A percentile compares a stretch with the other conserved stretches of the same genome.
These are phyloP conservation scores for Medakamo hakoo DNA, from an alignment of 139 green algal species.

Conservation along the genomic window DNA sequence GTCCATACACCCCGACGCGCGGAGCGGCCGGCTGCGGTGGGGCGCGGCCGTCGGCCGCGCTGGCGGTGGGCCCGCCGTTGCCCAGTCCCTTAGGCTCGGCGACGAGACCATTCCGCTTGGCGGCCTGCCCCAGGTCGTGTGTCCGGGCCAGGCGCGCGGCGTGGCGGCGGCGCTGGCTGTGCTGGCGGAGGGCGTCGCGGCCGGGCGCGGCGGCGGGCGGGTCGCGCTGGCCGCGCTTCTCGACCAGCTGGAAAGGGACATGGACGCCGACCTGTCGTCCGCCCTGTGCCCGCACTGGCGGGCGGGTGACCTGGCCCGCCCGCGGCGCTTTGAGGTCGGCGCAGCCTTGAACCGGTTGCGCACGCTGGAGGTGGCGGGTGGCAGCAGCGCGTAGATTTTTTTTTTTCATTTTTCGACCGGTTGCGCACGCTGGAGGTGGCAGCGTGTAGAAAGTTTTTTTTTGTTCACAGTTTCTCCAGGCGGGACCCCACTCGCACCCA, in stretches of 20 bases:
- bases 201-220: conserved; percentile 1
- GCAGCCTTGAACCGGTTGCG: conserved; percentile 50
- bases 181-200: conserved; percentile 1
- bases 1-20: background rate
- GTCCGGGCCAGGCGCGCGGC: conserved; percentile 27
- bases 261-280: conserved; percentile 13
- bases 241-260: conserved; percentile 10
- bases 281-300: conserved; percentile 1
- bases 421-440: too few species aligned
- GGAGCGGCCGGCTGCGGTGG: conserved; percentile 9
- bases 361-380: too few species aligned
- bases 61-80: too few species aligned
- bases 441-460: too few species aligned
- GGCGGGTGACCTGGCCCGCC: conserved; percentile 31
- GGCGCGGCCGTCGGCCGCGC: too few species aligned
- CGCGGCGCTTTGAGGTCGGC: conserved; percentile 39
- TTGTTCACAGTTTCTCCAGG: too few species aligned
- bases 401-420: too few species aligned
- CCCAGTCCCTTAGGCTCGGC: too few species aligned
- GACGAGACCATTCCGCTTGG: too few species aligned
- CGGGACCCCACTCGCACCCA: too few species aligned
- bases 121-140: conserved; percentile 13
- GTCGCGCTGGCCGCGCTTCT: conserved; percentile 15
- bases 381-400: too few species aligned
- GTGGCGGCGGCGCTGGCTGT: conserved; percentile 22